Evolutionary conservation across 306 rosid species (phyloP).

Genomic region (Ziziphus jujuba): DNA sequence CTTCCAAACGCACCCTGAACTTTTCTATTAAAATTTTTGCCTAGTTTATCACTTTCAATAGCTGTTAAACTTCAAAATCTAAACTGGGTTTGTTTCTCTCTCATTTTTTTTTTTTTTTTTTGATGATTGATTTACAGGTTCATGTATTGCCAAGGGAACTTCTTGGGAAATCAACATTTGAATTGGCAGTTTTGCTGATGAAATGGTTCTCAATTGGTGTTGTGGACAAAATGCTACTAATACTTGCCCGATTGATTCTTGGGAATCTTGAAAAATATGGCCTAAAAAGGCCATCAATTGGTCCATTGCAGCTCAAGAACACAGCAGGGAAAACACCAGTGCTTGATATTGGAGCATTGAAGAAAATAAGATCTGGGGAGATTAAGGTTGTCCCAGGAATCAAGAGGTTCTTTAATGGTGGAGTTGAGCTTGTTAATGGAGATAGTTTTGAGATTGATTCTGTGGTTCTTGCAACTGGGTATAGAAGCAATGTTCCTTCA

Average conservation of each 20-base stretch:
- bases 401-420: constrained; percentile 54
- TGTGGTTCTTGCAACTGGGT: constrained; percentile 90
- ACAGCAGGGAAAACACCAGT: constrained; percentile 84
- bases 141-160: constrained; percentile 79
- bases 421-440: constrained; percentile 75
- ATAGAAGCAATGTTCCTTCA: constrained; percentile 92
- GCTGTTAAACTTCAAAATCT: background rate
- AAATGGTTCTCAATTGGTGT: constrained; percentile 63
- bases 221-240: constrained; percentile 73
- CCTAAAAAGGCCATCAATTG: constrained; percentile 60
- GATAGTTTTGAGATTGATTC: constrained; percentile 62
- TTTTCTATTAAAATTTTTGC: too few relatives aligned
- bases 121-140: constrained; percentile 43
- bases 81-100: background rate
- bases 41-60: too few relatives aligned
- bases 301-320: constrained; percentile 83
- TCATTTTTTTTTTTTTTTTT: too few relatives aligned
- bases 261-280: constrained; percentile 74
- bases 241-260: constrained; percentile 50
- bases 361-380: constrained; percentile 69
- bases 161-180: constrained; percentile 77
- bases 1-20: too few relatives aligned
- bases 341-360: constrained; percentile 73
- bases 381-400: constrained; percentile 87
- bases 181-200: constrained; percentile 64